phyloP scores from a whole-genome alignment of 805 yeast species.

The Yueomyces sp. region DNA sequence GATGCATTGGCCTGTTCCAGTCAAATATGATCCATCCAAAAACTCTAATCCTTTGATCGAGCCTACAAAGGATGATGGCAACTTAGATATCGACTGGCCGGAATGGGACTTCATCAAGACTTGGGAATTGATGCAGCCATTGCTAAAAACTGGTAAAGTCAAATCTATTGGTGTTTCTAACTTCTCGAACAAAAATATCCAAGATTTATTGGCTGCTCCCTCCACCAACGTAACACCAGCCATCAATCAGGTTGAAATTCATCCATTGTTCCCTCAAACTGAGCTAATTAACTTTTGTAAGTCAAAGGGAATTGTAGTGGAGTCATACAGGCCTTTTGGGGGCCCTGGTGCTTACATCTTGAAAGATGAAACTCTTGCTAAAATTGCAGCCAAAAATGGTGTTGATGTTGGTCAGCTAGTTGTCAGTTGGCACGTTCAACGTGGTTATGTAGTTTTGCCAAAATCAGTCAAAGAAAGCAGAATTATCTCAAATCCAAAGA shows the following conservation, averaged over 20 bases:
- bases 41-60: constrained; percentile 21
- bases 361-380: constrained; percentile 29
- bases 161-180: constrained; percentile 71
- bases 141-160: constrained; percentile 37
- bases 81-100: constrained; percentile 24
- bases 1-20: constrained; percentile 72
- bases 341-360: constrained; percentile 41
- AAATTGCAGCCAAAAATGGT: constrained; percentile 30
- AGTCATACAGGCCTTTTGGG: constrained; percentile 75
- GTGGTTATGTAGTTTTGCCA: constrained; percentile 42
- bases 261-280: constrained; percentile 56
- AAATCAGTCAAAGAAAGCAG: constrained; percentile 34
- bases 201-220: constrained; percentile 35
- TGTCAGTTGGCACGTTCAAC: constrained; percentile 45
- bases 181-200: constrained; percentile 40
- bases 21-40: constrained; percentile 28
- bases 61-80: constrained; percentile 28
- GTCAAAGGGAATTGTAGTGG: constrained; percentile 39
- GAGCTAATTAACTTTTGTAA: constrained; percentile 42
- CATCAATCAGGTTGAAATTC: constrained; percentile 64
- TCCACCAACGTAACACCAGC: constrained; percentile 47
- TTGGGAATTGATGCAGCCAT: constrained; percentile 50
- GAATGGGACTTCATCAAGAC: constrained; percentile 38
- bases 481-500: constrained; percentile 26
- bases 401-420: constrained; percentile 36